Base-by-base conservation (phyloP, 768 basidiomycete genomes). In the Boletales sp. region DNA sequence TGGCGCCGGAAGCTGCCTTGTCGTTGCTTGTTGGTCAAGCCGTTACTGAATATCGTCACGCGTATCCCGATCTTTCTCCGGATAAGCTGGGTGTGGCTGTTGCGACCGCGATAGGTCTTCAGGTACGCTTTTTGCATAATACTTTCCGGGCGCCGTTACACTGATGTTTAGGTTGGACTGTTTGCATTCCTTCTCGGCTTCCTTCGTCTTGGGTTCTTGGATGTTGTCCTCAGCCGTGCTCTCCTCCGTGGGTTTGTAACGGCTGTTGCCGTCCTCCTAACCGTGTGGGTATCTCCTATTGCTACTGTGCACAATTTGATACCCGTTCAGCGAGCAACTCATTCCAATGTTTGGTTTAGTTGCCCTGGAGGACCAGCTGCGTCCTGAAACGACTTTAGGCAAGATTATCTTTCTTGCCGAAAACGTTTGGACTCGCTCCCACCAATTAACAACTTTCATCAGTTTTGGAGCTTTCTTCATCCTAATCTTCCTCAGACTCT, bases 151-250 rank as follows among this genome's bases (percentile, higher is more conserved):
- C 30, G 13, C 18, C 38, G 41, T 18, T 17, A 46, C 7, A 17
- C 8, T 15, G 27, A 15, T 29, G 12, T n/a, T 5, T 54, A 90
- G 87, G 87, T 85, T 56, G 93, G 93, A 35, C 57, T 94, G 30
- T 86, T 97, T 55, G 86, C 91, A 1, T 92, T 90, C 52, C 65
- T 88, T 21, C 76, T 97, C 29, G 94, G 94, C 3, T 80, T 95
- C 59, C 85, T 94, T 63, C 79, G 92, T 21, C 74, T 97, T 10
- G 93, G 94, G 2, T 95, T 95, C 69, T 82, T 95, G 46, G 94
- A 97, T 64, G 94, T 95, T 12, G 88, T 95, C 6, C 78, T 97
- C 27, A 92, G 90, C 59, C 84, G 92, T 45, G 90, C 93, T 4
- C 75, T 95, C 13, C 75, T 95, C 47, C 80, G 90, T 27, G 94